These are phyloP conservation scores for Insectozyma bohioensis DNA, from an alignment of 1,139 yeast species.

Conservation along the genomic window DNA sequence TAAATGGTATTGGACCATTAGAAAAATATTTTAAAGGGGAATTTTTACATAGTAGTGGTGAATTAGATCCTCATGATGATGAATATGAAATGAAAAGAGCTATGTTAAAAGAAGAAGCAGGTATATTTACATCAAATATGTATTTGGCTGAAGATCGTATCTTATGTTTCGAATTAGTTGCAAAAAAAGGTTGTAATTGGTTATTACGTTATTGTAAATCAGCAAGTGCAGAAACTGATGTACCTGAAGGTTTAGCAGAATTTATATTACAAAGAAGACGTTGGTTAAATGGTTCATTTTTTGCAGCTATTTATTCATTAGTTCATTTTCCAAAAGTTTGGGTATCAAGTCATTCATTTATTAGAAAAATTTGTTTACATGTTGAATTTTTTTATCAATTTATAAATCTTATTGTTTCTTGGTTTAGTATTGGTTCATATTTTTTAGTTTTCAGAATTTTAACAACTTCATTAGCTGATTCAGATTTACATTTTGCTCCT, in stretches of 20 bases:
- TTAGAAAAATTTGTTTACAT: conserved; percentile 43
- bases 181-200: conserved; percentile 46
- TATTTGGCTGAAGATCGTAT: conserved; percentile 53
- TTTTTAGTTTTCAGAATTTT: conserved; percentile 78
- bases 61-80: conserved; percentile 47
- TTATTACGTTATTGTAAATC: conserved; percentile 46
- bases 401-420: conserved; percentile 53
- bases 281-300: conserved; percentile 52
- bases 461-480: conserved; percentile 63
- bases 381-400: conserved; percentile 46
- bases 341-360: conserved; percentile 42
- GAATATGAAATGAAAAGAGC: conserved; percentile 41
- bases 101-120: conserved; percentile 46
- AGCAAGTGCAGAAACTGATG: conserved; percentile 52
- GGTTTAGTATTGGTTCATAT: conserved; percentile 83
- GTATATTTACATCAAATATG: conserved; percentile 52
- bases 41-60: conserved; percentile 46
- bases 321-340: conserved; percentile 47
- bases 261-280: conserved; percentile 50
- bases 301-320: conserved; percentile 48
- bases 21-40: conserved; percentile 52
- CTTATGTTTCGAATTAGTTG: conserved; percentile 49
- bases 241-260: conserved; percentile 47
- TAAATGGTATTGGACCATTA: conserved; percentile 45
- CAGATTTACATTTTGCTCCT: conserved; percentile 51